Conservation (phyloP, 2,329 filamentous ascomycete species). For the Penicillium sp. region DNA sequence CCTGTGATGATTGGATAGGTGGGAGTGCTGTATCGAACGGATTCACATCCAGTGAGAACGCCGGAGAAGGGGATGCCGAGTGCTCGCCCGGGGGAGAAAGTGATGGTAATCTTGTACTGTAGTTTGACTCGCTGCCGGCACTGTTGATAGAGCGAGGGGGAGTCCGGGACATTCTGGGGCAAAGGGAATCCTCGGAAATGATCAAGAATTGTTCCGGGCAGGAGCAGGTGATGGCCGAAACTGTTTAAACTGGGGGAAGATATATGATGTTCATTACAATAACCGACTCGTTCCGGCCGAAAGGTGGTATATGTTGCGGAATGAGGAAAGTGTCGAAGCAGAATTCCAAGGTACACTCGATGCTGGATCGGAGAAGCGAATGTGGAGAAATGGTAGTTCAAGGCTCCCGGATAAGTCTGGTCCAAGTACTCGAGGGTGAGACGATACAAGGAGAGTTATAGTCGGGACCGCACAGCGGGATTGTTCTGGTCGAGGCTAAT, state of each 20-base stretch:
- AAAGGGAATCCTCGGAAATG: not conserved
- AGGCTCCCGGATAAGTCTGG: too few relatives aligned
- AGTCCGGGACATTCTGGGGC: conserved; percentile 12
- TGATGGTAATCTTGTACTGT: conserved; percentile 9
- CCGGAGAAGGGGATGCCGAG: conserved; percentile 14
- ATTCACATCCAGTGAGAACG: conserved; percentile 8
- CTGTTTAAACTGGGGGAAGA: not conserved
- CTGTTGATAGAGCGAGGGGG: conserved; percentile 15
- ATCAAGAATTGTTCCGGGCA: not conserved
- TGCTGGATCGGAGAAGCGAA: conserved; percentile 6
- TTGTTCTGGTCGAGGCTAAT: conserved; percentile 15
- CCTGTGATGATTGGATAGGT: conserved; percentile 25
- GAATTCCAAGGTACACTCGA: not conserved
- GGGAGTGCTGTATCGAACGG: conserved; percentile 28
- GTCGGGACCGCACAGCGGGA: conserved; percentile 11
- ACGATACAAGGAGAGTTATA: not conserved
- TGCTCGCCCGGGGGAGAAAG: conserved; percentile 12
- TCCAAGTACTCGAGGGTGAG: not conserved
- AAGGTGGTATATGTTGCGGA: conserved; percentile 14
- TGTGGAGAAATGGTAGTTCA: conserved; percentile 8
- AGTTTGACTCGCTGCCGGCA: conserved; percentile 15
- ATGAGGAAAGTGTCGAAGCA: not conserved
- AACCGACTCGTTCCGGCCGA: conserved; percentile 11
- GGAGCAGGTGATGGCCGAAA: not conserved
- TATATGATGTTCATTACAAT: conserved; percentile 16